These are phyloP conservation scores for Zygosaccharomyces lentus DNA, from an alignment of 805 yeast species.

Conservation along the genomic window DNA sequence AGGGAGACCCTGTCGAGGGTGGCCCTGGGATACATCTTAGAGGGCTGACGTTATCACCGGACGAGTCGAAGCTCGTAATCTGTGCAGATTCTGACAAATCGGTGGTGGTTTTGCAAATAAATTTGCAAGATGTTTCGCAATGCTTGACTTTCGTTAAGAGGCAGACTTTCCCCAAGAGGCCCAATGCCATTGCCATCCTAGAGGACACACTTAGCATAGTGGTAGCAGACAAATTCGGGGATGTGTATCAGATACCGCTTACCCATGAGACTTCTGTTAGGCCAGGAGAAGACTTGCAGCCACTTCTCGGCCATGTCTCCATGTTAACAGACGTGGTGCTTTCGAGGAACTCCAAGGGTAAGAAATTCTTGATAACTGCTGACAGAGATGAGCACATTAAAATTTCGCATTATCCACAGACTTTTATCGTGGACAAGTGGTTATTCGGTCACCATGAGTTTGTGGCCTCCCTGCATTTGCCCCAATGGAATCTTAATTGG, in stretches of 20 bases:
- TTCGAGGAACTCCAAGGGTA: conserved; percentile 30
- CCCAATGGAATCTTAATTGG: conserved; percentile 44
- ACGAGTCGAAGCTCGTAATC: conserved; percentile 54
- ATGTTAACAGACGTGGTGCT: conserved; percentile 77
- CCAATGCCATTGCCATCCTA: conserved; percentile 70
- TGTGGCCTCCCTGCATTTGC: conserved; percentile 60
- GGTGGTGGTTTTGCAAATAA: conserved; percentile 52
- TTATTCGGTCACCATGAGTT: conserved; percentile 85
- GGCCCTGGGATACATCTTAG: conserved; percentile 49
- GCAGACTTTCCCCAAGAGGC: conserved; percentile 85
- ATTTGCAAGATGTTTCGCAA: conserved; percentile 30
- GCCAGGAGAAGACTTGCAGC: conserved; percentile 46
- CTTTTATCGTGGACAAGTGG: conserved; percentile 75
- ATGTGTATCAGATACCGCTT: conserved; percentile 65
- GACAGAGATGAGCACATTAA: conserved; percentile 97
- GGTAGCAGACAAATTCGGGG: conserved; percentile 95
- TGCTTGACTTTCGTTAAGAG: conserved; percentile 55
- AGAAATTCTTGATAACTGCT: conserved; percentile 59
- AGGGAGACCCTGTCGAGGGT: not conserved
- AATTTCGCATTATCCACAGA: conserved; percentile 71
- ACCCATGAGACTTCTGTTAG: conserved; percentile 35
- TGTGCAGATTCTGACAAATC: conserved; percentile 85
- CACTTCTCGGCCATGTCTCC: conserved; percentile 92
- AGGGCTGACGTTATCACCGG: conserved; percentile 49
- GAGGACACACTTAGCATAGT: conserved; percentile 48